Base-by-base conservation (phyloP, 2,329 filamentous ascomycete species). In the Fusarium protoensiforme region DNA sequence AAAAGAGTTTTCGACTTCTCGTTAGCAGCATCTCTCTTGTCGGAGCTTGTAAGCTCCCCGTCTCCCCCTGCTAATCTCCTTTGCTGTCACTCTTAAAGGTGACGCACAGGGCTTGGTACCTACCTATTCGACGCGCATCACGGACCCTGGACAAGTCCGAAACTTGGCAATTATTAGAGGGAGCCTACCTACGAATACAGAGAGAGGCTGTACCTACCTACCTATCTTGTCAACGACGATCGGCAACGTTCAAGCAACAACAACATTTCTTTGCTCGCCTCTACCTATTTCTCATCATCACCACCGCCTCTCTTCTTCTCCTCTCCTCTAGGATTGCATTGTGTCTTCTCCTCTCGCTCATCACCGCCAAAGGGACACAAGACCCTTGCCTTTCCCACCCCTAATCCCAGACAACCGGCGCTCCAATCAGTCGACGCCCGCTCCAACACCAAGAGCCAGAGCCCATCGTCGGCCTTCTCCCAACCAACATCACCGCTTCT, bases 401-500 rank as follows among this genome's bases (percentile, higher is more conserved):
- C 59, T 64, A 68, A 72, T 77, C 74, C 72, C 68, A 70, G 67
- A 76, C 75, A 57, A 65, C 75, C 27, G 69, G 74, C 72, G 69
- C 75, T 68, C 68, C 74, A 77, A 77, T 75, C 72, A 75, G 66
- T 75, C 53, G 61, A 69, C 68, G 64, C 67, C 65, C 56, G 63
- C 69, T 71, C 61, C 64, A 71, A 54, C 63, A 76, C 59, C 63
- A 46, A 46, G 41, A 46, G 22, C 41, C 41, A 67, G 62, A 61
- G 62, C 65, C 70, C 60, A 61, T 69, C 68, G 58, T 66, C 71
- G 60, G 43, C 22, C 38, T 46, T 29, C 22, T 27, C 61, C 67
- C 67, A 67, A 74, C 74, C 74, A 67, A 72, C 75, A 75, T 68
- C 67, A 62, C 56, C 20, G 39, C 61, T 73, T 46, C 71, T 73